Base-by-base conservation (phyloP, 192 early-diverging fungal species). In the Entomortierella chlamydospora region DNA sequence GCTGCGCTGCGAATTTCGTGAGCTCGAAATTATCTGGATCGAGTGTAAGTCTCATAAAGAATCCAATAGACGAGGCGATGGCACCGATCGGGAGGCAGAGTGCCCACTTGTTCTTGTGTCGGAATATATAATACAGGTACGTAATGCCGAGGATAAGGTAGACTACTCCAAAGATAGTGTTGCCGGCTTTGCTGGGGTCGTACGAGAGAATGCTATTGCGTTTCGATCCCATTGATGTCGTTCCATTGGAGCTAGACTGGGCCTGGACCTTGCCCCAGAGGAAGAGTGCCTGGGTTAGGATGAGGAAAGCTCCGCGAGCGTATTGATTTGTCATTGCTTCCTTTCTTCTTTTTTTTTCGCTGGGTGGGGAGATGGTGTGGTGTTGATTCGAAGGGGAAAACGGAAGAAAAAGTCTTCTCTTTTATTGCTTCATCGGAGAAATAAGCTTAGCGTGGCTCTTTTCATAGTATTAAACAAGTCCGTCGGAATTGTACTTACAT, bases 81-180 rank as follows among this genome's bases (percentile, higher is more conserved):
- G 72, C 72, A 8, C 72, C 72, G 39, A 61, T 45, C 17, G 72
- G 72, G 12, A 73, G 72, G 41, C 72, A 73, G 28, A 73, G 17
- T 12, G 72, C 72, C 72, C 72, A 73, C 4, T 55, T 65, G 57
- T 59, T 25, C 2, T 47, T 58, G 39, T 55, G 49, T n/a, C n/a
- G 20, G 41, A 8, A 1, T 28, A 66, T 55, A 31, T 66, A 2
- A 25, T 53, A 66, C 0, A 28, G 34, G 57, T 45, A 66, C 0
- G 54, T 15, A 13, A 61, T 8, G 1, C 72, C 51, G 0, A 55
- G 39, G 50, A 66, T 28, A 4, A 47, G n/a, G 50, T 73, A 73
- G 20, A 65, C 1, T 0, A 47, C 22, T 25, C 72, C 72, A 25
- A 49, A 30, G 49, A 61, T 15, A n/a, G 42, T 20, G 55, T 73